Evolutionary conservation across 179 eudicot species (phyloP).

Genomic region (Gypsophila paniculata): DNA sequence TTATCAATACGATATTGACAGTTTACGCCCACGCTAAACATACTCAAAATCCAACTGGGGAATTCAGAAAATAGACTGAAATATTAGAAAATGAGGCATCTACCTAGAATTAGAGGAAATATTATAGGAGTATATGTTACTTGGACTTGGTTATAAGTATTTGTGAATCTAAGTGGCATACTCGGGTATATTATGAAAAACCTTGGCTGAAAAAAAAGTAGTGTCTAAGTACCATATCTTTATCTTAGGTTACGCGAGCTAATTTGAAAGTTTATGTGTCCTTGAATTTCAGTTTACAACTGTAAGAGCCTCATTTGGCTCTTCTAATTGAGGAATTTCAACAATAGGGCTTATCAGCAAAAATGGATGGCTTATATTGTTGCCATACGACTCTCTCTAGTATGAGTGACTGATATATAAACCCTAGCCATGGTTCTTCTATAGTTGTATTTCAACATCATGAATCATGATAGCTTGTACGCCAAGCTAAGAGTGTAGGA

Average conservation of each 20-base stretch:
- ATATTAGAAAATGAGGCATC: too few species aligned
- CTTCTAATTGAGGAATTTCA: not conserved
- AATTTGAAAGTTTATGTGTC: not conserved
- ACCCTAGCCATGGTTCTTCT: not conserved
- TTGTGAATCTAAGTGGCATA: not conserved
- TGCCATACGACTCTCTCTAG: not conserved
- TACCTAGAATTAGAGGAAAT: too few species aligned
- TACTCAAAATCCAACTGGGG: too few species aligned
- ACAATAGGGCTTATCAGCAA: not conserved
- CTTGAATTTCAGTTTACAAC: not conserved
- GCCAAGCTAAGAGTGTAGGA: not conserved
- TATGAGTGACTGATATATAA: not conserved
- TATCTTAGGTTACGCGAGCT: not conserved
- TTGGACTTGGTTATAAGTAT: not conserved
- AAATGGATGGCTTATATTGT: not conserved
- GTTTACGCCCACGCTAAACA: too few species aligned
- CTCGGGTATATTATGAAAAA: not conserved
- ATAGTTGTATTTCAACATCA: not conserved
- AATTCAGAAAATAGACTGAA: too few species aligned
- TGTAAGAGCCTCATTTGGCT: not conserved
- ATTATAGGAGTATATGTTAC: too few species aligned
- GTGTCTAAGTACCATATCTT: not conserved
- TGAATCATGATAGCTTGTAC: not conserved
- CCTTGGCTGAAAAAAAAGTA: not conserved
- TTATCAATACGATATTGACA: too few species aligned